A percentile compares a stretch with the other conserved stretches of the same genome.
phyloP scores from a whole-genome alignment of 2,329 filamentous ascomycete species.

The Moelleriella libera region DNA sequence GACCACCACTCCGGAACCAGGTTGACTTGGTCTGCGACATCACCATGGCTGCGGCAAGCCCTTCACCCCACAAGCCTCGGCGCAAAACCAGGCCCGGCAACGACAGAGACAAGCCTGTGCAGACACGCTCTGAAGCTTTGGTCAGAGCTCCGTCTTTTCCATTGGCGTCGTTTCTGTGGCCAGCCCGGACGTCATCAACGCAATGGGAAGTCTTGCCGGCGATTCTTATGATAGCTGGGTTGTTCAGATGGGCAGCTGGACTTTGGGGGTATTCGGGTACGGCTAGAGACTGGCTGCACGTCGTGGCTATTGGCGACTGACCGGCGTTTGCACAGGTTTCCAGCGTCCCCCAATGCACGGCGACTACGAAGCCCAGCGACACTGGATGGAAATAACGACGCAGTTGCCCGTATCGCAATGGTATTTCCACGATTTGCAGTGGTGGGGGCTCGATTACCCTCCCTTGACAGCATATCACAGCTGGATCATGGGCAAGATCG shows the following conservation, averaged over 20 bases:
- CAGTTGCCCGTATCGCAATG: constrained; percentile 84
- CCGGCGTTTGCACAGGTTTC: constrained; percentile 41
- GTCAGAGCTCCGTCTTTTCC: constrained; percentile 64
- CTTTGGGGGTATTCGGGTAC: constrained; percentile 91
- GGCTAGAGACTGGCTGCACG: neutral
- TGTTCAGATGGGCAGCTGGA: constrained; percentile 86
- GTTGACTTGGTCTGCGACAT: constrained; percentile 4
- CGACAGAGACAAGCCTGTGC: constrained; percentile 19
- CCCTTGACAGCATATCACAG: constrained; percentile 97
- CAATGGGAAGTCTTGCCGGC: constrained; percentile 88
- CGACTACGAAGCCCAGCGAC: constrained; percentile 93
- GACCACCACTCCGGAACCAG: neutral
- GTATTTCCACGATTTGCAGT: constrained; percentile 95
- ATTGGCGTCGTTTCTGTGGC: constrained; percentile 88
- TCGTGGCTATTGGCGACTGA: neutral
- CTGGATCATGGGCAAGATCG: constrained; percentile 84
- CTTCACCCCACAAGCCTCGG: constrained; percentile 44
- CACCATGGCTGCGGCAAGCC: constrained; percentile 32
- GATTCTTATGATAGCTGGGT: constrained; percentile 75
- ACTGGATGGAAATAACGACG: constrained; percentile 97
- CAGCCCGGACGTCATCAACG: constrained; percentile 66
- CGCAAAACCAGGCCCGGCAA: constrained; percentile 35
- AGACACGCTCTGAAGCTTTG: constrained; percentile 24
- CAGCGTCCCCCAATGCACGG: constrained; percentile 80
- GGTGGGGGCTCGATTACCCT: constrained; percentile 97